These are phyloP conservation scores for Fusarium musae DNA, from an alignment of 2,329 filamentous ascomycete genomes.

Conservation along the genomic window DNA sequence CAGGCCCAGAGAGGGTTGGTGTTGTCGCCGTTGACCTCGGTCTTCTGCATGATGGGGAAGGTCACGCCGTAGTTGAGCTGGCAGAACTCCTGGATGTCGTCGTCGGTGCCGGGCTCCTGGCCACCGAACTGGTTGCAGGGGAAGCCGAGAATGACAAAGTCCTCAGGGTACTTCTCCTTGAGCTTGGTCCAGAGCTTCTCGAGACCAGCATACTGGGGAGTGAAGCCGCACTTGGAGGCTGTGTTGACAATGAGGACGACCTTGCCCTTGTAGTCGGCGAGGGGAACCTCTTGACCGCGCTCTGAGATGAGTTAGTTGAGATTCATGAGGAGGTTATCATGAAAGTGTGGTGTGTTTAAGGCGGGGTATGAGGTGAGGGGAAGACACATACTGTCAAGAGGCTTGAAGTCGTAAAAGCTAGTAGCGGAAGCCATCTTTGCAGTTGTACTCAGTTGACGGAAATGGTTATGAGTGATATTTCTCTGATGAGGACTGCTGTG, in stretches of 20 bases:
- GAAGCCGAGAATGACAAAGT: slow-evolving; percentile 92
- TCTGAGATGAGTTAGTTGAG: slow-evolving; percentile 44
- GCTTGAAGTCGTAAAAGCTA: slow-evolving; percentile 84
- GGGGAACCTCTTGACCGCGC: slow-evolving; percentile 74
- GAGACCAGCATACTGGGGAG: slow-evolving; percentile 90
- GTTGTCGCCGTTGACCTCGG: slow-evolving; percentile 89
- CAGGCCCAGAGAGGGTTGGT: slow-evolving; percentile 84
- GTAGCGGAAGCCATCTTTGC: slow-evolving; percentile 55
- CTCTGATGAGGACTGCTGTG: slow-evolving; percentile 4
- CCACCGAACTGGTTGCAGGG: slow-evolving; percentile 97
- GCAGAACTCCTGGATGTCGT: slow-evolving; percentile 86
- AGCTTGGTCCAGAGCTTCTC: slow-evolving; percentile 89
- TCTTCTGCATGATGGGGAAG: slow-evolving; percentile 92
- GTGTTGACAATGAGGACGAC: slow-evolving; percentile 98
- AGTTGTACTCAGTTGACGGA: slow-evolving; percentile 8
- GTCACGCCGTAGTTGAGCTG: slow-evolving; percentile 91
- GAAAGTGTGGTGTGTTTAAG: neutral
- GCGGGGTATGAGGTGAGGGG: neutral
- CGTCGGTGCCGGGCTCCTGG: slow-evolving; percentile 87
- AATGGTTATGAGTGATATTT: slow-evolving; percentile 4
- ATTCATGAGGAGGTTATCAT: neutral
- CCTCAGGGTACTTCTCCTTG: slow-evolving; percentile 73
- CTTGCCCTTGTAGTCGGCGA: slow-evolving; percentile 84
- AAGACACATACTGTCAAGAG: slow-evolving; percentile 75
- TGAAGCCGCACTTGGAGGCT: slow-evolving; percentile 98